These are phyloP conservation scores for Neurospora intermedia DNA, from an alignment of 495 filamentous ascomycete species.

Conservation along the genomic window DNA sequence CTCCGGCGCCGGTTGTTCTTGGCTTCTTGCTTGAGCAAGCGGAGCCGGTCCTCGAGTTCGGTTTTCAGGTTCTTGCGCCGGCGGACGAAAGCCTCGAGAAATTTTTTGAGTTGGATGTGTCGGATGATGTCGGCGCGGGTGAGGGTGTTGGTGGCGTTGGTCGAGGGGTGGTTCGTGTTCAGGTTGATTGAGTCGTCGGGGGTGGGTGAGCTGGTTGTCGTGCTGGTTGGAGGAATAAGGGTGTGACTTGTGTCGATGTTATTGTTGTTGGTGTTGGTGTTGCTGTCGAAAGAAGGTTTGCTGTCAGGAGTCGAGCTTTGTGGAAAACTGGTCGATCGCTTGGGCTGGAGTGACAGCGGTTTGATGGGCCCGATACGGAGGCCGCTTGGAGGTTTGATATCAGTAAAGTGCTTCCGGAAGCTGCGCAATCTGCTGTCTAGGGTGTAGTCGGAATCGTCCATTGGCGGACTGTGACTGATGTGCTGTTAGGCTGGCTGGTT, in stretches of 20 bases:
- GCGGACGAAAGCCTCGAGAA: not conserved
- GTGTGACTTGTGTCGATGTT: not conserved
- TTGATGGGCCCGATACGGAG: not conserved
- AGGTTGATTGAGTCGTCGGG: not conserved
- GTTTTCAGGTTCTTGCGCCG: not conserved
- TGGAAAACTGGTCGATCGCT: not conserved
- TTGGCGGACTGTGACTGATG: not conserved
- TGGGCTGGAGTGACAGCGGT: not conserved
- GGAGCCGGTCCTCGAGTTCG: not conserved
- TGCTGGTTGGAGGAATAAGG: not conserved
- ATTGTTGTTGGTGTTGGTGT: not conserved
- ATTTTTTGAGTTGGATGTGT: not conserved
- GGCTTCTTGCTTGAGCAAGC: not conserved
- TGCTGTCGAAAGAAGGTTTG: not conserved
- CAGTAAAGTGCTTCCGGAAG: not conserved
- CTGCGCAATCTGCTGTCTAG: not conserved
- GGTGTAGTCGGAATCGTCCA: not conserved
- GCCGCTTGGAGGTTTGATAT: not conserved
- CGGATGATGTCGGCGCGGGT: not conserved
- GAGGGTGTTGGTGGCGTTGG: not conserved
- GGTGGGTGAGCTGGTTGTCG: not conserved
- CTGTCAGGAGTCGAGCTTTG: not conserved
- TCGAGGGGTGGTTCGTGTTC: not conserved
- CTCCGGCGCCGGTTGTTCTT: not conserved
- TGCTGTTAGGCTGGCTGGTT: not conserved